Base-by-base conservation (phyloP, 164 flowering plant species). In the Macadamia tetraphylla region DNA sequence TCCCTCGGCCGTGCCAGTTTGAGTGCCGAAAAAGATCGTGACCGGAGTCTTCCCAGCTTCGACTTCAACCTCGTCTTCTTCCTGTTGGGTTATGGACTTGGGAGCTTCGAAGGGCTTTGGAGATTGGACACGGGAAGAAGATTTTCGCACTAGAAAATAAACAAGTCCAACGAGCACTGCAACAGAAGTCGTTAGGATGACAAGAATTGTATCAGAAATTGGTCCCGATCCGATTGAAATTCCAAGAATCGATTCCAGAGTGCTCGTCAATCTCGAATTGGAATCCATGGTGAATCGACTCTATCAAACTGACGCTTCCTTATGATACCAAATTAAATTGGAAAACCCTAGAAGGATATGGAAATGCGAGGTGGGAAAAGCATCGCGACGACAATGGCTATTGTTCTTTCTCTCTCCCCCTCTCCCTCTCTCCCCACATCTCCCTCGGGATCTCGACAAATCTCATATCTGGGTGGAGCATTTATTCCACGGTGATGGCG, bases 1-100 rank as follows among this genome's bases (percentile, higher is more conserved):
- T 6, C 97, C 97, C 80, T 91, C 97, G 15, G 97, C 93, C 1
- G 95, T 89, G 3, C 97, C 97, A 32, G 97, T 91, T 72, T 91
- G 97, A 44, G 97, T 91, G 29, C 97, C 97, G 18, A 77, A 91
- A 51, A 91, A 79, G 52, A 91, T 66, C 23, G 89, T 77, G 31
- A 91, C 81, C 77, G 80, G 85, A 51, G 60, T 82, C 70, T 88
- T 90, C 18, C 85, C 87, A 2, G 78, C 55, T 30, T 65, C 85
- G 14, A 68, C 66, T 14, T 76, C 85, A 11, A 9, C 72, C 30
- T 83, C 88, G 9, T 75, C 79, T 32, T 83, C 87, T 13, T 71
- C 71, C 43, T 71, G 70, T 35, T 64, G 51, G 13, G 57, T 1
- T 29, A 70, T 65, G 53, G 77, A 65, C 76, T 79, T 83, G 9